A percentile compares a stretch with the other conserved stretches of the same genome.
Evolutionary conservation across 306 rosid species (phyloP).

Genomic region (Rubus idaeus): DNA sequence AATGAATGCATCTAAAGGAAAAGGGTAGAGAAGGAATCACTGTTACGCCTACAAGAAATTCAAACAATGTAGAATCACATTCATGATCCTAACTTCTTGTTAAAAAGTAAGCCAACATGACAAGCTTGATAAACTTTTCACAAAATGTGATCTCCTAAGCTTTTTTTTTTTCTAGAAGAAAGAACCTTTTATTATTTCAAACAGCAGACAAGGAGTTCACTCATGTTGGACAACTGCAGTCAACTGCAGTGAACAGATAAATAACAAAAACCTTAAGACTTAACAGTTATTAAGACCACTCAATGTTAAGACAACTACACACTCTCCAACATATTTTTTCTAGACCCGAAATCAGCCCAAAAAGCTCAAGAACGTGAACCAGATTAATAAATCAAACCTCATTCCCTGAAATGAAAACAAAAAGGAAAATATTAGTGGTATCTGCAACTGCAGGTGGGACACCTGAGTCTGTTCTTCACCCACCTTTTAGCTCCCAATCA

Average conservation of each 20-base stretch:
- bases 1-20: background rate
- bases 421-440: background rate
- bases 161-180: background rate
- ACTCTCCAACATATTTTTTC: background rate
- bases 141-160: background rate
- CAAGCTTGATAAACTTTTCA: background rate
- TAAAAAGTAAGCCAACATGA: background rate
- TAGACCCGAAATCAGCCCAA: background rate
- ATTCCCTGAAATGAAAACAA: background rate
- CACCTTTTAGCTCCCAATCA: background rate
- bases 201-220: background rate
- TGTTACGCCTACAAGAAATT: background rate
- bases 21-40: background rate
- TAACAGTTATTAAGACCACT: background rate
- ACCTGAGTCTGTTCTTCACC: background rate
- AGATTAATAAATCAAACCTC: background rate
- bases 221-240: background rate
- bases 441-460: background rate
- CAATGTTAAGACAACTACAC: background rate
- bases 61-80: background rate
- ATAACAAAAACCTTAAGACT: background rate
- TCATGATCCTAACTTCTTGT: background rate
- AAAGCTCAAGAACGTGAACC: background rate
- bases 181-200: background rate
- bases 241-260: background rate